Base-by-base conservation (phyloP, 2,329 filamentous ascomycete genomes). In the Ascomycota sp. region DNA sequence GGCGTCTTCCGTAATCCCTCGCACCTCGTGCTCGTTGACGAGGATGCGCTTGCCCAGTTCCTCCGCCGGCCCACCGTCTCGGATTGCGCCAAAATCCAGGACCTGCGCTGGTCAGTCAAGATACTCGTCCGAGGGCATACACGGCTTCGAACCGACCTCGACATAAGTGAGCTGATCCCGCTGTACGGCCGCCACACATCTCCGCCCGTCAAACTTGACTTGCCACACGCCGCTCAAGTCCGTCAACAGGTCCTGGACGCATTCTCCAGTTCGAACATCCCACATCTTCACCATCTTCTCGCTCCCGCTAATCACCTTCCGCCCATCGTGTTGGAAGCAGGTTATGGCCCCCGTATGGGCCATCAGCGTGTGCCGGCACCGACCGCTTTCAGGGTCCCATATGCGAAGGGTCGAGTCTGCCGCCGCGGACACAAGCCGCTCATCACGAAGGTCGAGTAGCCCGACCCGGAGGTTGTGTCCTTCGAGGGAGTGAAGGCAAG, bases 221-320 rank as follows among this genome's bases (percentile, higher is more conserved):
- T 98, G 89, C 89, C 89, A 98, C 7, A 98, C 89, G n/a, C 86
- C 85, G 40, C 76, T 86, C 23, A 98, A 63, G 45, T 94, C 85
- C 10, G 82, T 93, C 44, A 98, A 62, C 25, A 98, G 65, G 51
- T 98, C 86, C 40, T 86, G 79, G 30, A 93, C 73, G 48, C 83
- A 94, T 43, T 94, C 79, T 29, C 89, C 89, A 2, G 76, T 92
- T 43, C 74, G 71, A 29, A 94, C 78, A 45, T 98, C 82, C 89
- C 89, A 98, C 81, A 98, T 91, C 61, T 98, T 98, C 38, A 98
- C 62, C 4, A 82, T 94, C 44, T 86, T 75, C 50, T 98, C 89
- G 34, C 82, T 93, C 32, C 89, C 89, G 25, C 81, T 92, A 33
- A 98, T 93, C 22, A 98, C 85, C 48, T 98, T 98, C 40, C 85